Evolutionary conservation across 208 protist genomes (phyloP).

Genomic region (Phytomonas serpens): DNA sequence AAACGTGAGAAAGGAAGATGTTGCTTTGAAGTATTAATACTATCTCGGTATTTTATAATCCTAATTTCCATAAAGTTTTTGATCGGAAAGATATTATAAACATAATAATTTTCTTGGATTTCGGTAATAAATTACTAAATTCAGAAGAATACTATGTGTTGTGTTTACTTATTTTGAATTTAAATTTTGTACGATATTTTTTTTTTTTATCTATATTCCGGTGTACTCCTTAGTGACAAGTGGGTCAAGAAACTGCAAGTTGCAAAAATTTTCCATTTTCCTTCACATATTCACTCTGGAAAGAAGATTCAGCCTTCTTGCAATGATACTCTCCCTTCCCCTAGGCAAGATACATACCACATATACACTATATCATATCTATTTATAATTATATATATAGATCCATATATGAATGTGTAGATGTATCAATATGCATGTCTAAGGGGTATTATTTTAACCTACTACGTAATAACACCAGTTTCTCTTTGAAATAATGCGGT

Average conservation of each 20-base stretch:
- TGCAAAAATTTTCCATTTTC: background rate
- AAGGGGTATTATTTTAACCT: background rate
- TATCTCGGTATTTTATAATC: too few species aligned
- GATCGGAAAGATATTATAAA: too few species aligned
- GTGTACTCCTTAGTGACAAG: constrained; percentile 5
- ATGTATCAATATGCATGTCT: too few species aligned
- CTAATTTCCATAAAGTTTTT: too few species aligned
- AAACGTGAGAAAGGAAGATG: too few species aligned
- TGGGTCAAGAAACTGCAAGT: constrained; percentile 9
- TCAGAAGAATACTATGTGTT: background rate
- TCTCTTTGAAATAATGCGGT: background rate
- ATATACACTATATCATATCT: background rate
- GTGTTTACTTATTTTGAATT: background rate
- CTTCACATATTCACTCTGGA: constrained; percentile 3
- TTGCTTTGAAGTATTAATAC: too few species aligned
- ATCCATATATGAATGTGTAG: background rate
- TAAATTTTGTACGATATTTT: constrained; percentile 1
- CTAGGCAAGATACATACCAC: background rate
- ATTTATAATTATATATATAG: too few species aligned
- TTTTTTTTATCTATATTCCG: constrained; percentile 4
- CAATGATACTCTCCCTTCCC: too few species aligned
- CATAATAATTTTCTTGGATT: too few species aligned
- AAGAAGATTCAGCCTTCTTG: too few species aligned
- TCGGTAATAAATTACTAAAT: too few species aligned
- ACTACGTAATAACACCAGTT: background rate